Evolutionary conservation across 352 stramenopile species (phyloP).

Genomic region (Pythium dissotocum): DNA sequence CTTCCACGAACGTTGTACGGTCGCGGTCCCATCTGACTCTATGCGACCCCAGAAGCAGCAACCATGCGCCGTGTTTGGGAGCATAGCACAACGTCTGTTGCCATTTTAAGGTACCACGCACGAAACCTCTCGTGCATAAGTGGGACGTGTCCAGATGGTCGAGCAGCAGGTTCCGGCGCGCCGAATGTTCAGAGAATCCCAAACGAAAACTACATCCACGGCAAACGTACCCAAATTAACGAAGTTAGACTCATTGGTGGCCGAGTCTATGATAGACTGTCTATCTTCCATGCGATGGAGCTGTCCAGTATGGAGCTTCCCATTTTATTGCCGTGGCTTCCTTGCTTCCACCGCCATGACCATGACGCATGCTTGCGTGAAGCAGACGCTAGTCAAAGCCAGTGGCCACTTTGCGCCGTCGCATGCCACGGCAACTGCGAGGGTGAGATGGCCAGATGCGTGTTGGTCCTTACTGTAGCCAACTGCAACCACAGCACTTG

Average conservation of each 20-base stretch:
- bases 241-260: no score
- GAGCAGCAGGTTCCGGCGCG: slow-evolving; percentile 2
- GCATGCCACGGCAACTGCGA: background rate
- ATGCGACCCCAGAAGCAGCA: background rate
- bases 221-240: background rate
- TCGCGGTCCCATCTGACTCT: slow-evolving; percentile 1
- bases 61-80: background rate
- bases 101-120: background rate
- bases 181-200: slow-evolving; percentile 17
- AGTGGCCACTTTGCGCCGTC: background rate
- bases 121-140: slow-evolving; percentile 5
- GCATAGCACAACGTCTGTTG: background rate
- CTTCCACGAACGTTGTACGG: slow-evolving; percentile 7
- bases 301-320: no score
- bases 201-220: background rate
- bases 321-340: background rate
- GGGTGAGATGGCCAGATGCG: background rate
- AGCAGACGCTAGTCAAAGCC: background rate
- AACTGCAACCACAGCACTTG: background rate
- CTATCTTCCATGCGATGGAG: no score
- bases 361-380: background rate
- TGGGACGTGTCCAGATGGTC: slow-evolving; percentile 8
- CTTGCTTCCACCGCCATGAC: background rate
- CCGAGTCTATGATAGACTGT: no score
- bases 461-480: background rate